Percentiles rank a stretch among this genome's conserved stretches.
Conservation (phyloP, 2,329 filamentous ascomycete genomes). For the Verticillium nonalfalfae region DNA sequence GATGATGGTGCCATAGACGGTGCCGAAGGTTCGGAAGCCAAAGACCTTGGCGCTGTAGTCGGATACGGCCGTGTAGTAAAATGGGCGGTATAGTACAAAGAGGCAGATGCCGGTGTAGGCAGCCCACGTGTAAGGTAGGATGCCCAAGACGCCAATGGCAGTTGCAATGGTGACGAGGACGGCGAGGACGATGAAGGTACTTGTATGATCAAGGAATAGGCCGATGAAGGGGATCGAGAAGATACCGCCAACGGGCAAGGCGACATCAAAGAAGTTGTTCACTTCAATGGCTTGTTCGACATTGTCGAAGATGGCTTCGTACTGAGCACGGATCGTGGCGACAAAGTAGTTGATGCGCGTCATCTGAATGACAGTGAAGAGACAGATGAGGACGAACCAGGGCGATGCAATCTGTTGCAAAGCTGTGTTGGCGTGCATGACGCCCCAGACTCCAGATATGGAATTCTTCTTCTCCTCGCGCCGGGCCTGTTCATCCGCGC, state of each 20-base stretch:
- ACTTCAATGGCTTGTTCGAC: conserved; percentile 56
- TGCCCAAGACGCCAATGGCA: conserved; percentile 67
- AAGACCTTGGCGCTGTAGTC: conserved; percentile 91
- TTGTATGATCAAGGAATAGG: conserved; percentile 67
- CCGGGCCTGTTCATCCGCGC: conserved; percentile 56
- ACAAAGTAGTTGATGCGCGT: conserved; percentile 90
- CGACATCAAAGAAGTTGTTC: conserved; percentile 76
- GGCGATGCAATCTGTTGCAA: conserved; percentile 67
- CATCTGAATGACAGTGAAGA: conserved; percentile 75
- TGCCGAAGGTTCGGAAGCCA: conserved; percentile 85
- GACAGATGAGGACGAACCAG: conserved; percentile 79
- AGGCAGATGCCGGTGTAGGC: conserved; percentile 72
- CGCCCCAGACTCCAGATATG: conserved; percentile 77
- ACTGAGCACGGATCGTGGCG: conserved; percentile 77
- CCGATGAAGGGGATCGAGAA: conserved; percentile 85
- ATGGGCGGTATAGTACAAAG: conserved; percentile 78
- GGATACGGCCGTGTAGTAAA: conserved; percentile 87
- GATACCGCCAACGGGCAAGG: conserved; percentile 76
- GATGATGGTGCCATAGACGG: conserved; percentile 88
- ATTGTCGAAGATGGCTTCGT: conserved; percentile 65
- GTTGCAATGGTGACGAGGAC: conserved; percentile 68
- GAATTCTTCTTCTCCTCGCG: conserved; percentile 65
- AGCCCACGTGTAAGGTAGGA: conserved; percentile 62
- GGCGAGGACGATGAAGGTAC: conserved; percentile 63
- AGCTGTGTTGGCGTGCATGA: conserved; percentile 68